Percentiles rank a stretch among this genome's conserved stretches.
phyloP scores from a whole-genome alignment of 345 rosid species.

The Citrus sp. region DNA sequence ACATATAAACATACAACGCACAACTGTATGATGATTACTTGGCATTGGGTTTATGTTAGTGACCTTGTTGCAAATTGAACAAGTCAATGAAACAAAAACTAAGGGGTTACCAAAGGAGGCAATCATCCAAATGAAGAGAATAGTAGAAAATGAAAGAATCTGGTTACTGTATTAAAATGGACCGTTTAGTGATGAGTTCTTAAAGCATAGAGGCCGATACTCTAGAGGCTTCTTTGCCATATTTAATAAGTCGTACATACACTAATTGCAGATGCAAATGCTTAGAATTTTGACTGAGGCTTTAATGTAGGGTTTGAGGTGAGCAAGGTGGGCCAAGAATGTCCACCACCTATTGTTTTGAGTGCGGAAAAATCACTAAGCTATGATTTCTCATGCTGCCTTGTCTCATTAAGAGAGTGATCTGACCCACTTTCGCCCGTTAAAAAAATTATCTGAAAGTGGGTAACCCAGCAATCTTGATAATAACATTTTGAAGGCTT shows the following conservation, averaged over 20 bases:
- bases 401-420: conserved; percentile 29
- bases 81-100: background rate
- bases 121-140: background rate
- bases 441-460: conserved; percentile 25
- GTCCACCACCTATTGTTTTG: conserved; percentile 39
- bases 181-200: conserved; percentile 2
- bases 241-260: conserved; percentile 16
- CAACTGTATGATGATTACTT: background rate
- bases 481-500: conserved; percentile 23
- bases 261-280: conserved; percentile 17
- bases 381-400: conserved; percentile 30
- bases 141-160: background rate
- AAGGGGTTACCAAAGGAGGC: background rate
- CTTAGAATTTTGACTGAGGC: conserved; percentile 28
- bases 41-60: background rate
- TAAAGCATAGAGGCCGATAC: background rate
- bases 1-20: background rate
- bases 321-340: conserved; percentile 45
- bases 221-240: conserved; percentile 7
- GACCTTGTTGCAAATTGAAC: background rate
- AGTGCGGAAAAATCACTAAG: conserved; percentile 24
- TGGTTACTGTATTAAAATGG: background rate
- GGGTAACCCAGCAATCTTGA: conserved; percentile 14
- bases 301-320: conserved; percentile 37
- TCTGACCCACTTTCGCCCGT: conserved; percentile 24